A percentile compares a stretch with the other conserved stretches of the same genome.
Conservation (phyloP, 495 filamentous ascomycete species). For the Neurospora intermedia region DNA sequence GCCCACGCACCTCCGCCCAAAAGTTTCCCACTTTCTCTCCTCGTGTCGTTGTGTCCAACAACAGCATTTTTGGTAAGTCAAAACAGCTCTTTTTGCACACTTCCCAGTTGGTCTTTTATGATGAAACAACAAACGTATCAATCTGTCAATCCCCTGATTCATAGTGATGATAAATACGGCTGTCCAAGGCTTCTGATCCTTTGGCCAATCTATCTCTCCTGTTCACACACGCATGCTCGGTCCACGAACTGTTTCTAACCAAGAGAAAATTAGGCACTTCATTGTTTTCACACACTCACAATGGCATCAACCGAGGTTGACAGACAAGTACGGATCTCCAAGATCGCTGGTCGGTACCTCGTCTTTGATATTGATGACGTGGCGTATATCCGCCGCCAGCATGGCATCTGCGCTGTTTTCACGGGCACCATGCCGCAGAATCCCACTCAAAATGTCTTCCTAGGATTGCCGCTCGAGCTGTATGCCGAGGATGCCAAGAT, state of each 20-base stretch:
- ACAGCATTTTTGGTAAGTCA: conserved; percentile 17
- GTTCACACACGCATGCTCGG: not conserved
- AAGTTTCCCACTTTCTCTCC: conserved; percentile 7
- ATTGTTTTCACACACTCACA: not conserved
- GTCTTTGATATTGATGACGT: conserved; percentile 80
- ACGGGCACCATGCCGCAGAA: conserved; percentile 82
- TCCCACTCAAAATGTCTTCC: conserved; percentile 90
- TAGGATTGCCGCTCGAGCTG: conserved; percentile 77
- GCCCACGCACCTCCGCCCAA: not conserved
- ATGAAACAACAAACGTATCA: conserved; percentile 26
- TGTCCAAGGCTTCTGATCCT: conserved; percentile 25
- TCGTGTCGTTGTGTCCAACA: conserved; percentile 12
- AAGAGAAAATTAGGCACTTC: not conserved
- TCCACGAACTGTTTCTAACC: conserved; percentile 12
- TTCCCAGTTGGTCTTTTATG: conserved; percentile 11
- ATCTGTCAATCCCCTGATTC: conserved; percentile 37
- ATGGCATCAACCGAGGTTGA: conserved; percentile 17
- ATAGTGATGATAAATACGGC: conserved; percentile 26
- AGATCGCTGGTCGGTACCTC: conserved; percentile 70
- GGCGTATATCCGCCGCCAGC: conserved; percentile 63
- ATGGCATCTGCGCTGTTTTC: conserved; percentile 82
- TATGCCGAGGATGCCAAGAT: conserved; percentile 83
- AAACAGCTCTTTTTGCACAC: not conserved
- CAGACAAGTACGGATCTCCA: conserved; percentile 62
- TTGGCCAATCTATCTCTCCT: conserved; percentile 3